Evolutionary conservation across 2,329 filamentous ascomycete species (phyloP).

Genomic region (Cladobotryum protrusum): DNA sequence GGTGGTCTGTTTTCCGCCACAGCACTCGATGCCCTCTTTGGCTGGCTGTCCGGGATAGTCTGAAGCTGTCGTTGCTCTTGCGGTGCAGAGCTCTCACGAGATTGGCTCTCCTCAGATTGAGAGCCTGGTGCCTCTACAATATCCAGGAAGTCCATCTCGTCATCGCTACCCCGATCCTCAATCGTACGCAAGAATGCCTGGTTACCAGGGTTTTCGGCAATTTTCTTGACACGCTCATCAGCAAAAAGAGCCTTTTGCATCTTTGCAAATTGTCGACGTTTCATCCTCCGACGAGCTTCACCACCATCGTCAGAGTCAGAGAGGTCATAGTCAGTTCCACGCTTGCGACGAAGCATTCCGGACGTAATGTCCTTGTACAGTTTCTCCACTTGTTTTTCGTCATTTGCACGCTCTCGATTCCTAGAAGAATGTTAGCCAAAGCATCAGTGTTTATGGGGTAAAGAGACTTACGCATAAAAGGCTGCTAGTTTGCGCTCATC

Average conservation of each 20-base stretch:
- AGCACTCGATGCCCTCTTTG: conserved; percentile 31
- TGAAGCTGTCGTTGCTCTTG: conserved; percentile 23
- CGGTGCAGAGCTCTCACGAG: conserved; percentile 19
- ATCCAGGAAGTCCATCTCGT: conserved; percentile 70
- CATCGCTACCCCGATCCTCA: conserved; percentile 71
- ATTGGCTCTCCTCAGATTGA: conserved; percentile 32
- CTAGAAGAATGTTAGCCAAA: conserved; percentile 35
- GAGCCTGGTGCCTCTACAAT: conserved; percentile 28
- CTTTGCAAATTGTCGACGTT: conserved; percentile 80
- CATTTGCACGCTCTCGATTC: conserved; percentile 69
- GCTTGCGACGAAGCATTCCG: conserved; percentile 77
- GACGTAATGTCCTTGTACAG: conserved; percentile 90
- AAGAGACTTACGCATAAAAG: conserved; percentile 72
- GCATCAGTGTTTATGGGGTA: neutral
- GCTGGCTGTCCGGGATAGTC: conserved; percentile 47
- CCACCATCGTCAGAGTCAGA: conserved; percentile 88
- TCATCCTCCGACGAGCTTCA: conserved; percentile 70
- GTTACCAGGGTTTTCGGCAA: conserved; percentile 83
- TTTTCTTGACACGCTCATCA: conserved; percentile 85
- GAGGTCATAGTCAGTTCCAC: conserved; percentile 73
- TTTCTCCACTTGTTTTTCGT: conserved; percentile 85
- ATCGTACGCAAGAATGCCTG: conserved; percentile 86
- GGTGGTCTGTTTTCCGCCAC: conserved; percentile 45
- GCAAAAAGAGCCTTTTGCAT: conserved; percentile 84
- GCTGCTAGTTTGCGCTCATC: conserved; percentile 79